A percentile compares a stretch with the other conserved stretches of the same genome.
Conservation (phyloP, 371 early-diverging fungal species). For the Catenaria anguillulae region DNA sequence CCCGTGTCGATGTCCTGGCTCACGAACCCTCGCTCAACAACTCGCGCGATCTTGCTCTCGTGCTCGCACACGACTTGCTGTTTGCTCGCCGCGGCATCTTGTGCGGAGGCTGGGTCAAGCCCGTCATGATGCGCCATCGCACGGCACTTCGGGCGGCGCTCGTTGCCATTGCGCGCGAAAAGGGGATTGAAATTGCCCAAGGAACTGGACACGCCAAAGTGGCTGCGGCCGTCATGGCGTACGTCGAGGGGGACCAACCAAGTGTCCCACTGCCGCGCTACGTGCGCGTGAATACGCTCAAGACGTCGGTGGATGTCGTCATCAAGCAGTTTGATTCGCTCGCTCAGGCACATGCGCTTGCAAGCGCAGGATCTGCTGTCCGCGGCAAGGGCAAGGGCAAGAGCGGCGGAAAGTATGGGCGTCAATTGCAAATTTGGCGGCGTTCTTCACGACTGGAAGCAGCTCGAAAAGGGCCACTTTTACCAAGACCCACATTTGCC, state of each 20-base stretch:
- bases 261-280: slow-evolving; percentile 48
- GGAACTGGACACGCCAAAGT: slow-evolving; percentile 50
- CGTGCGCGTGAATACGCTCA: slow-evolving; percentile 57
- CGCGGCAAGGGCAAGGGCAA: no score
- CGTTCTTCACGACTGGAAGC: not conserved
- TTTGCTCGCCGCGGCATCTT: slow-evolving; percentile 59
- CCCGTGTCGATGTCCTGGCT: not conserved
- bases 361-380: no score
- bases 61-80: slow-evolving; percentile 68
- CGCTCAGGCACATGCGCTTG: no score
- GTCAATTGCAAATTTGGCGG: slow-evolving; percentile 1
- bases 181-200: slow-evolving; percentile 44
- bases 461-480: not conserved
- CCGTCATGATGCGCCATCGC: slow-evolving; percentile 47
- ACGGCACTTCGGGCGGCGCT: slow-evolving; percentile 55
- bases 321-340: slow-evolving; percentile 51
- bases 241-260: slow-evolving; percentile 5
- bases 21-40: not conserved
- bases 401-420: slow-evolving; percentile 12
- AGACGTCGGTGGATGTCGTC: slow-evolving; percentile 47
- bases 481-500: slow-evolving; percentile 52
- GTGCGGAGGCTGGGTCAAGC: slow-evolving; percentile 44
- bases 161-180: slow-evolving; percentile 22
- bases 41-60: slow-evolving; percentile 14
- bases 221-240: slow-evolving; percentile 26